These are phyloP conservation scores for Fusarium compactum DNA, from an alignment of 2,329 filamentous ascomycete genomes.

Conservation along the genomic window DNA sequence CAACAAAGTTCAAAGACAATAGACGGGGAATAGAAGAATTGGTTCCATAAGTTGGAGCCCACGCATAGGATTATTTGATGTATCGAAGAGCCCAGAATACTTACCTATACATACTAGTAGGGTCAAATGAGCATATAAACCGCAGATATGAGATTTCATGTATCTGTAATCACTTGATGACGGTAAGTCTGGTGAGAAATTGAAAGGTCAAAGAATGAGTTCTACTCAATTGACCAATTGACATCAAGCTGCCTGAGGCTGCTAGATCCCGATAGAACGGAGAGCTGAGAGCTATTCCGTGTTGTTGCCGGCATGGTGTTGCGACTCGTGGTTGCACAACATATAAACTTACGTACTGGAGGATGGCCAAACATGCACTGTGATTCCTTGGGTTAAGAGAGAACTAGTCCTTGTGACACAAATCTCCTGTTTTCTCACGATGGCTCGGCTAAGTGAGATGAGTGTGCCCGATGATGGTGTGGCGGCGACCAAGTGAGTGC, in stretches of 20 bases:
- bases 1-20: not conserved
- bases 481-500: not conserved
- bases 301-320: not conserved
- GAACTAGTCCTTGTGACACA: not conserved
- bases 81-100: not conserved
- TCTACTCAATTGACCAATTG: accelerated
- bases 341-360: not conserved
- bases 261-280: not conserved
- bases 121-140: accelerated
- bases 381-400: not conserved
- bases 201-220: not conserved
- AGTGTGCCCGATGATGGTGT: not conserved
- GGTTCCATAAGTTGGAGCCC: accelerated
- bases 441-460: not conserved
- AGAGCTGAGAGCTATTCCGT: not conserved
- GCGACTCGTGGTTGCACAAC: not conserved
- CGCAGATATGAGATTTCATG: not conserved
- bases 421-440: not conserved
- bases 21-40: not conserved
- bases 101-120: no score
- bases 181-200: not conserved
- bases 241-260: not conserved
- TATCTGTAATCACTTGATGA: not conserved
- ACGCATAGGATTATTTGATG: not conserved
- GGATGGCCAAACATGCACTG: not conserved